These are phyloP conservation scores for Populus davidiana DNA, from an alignment of 345 rosid genomes.

Conservation along the genomic window DNA sequence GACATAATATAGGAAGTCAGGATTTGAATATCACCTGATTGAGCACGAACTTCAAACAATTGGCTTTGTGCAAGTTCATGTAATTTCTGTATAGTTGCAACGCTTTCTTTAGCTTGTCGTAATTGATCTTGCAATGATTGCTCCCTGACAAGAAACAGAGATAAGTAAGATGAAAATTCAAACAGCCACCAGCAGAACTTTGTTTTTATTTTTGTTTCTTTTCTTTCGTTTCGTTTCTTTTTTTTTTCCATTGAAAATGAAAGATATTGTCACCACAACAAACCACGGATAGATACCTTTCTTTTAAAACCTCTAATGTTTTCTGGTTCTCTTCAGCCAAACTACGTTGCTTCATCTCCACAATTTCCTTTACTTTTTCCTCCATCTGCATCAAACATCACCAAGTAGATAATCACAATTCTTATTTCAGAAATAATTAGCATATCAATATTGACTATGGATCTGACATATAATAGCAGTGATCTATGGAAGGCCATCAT, in stretches of 20 bases:
- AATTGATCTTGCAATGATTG: slow-evolving; percentile 94
- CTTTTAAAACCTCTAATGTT: slow-evolving; percentile 84
- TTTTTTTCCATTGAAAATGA: not conserved
- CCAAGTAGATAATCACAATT: slow-evolving; percentile 1
- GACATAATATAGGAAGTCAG: not conserved
- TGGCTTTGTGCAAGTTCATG: slow-evolving; percentile 99
- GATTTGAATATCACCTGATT: slow-evolving; percentile 67
- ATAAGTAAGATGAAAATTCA: not conserved
- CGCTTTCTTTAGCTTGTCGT: slow-evolving; percentile 94
- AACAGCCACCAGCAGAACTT: not conserved
- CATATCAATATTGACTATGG: not conserved
- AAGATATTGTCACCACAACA: not conserved
- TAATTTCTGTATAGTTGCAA: slow-evolving; percentile 85
- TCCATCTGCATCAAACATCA: slow-evolving; percentile 62
- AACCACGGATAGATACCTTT: slow-evolving; percentile 47
- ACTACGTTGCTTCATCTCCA: slow-evolving; percentile 94
- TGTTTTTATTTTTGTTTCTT: not conserved
- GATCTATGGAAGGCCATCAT: not conserved
- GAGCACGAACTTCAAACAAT: slow-evolving; percentile 88
- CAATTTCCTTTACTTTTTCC: slow-evolving; percentile 96
- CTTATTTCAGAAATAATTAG: not conserved
- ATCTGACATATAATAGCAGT: not conserved
- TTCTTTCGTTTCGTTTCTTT: too few species aligned
- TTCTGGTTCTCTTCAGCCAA: slow-evolving; percentile 98
- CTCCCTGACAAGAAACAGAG: slow-evolving; percentile 54